Evolutionary conservation across 1,139 yeast species (phyloP).

Genomic region (Geotrichum aggregatum): DNA sequence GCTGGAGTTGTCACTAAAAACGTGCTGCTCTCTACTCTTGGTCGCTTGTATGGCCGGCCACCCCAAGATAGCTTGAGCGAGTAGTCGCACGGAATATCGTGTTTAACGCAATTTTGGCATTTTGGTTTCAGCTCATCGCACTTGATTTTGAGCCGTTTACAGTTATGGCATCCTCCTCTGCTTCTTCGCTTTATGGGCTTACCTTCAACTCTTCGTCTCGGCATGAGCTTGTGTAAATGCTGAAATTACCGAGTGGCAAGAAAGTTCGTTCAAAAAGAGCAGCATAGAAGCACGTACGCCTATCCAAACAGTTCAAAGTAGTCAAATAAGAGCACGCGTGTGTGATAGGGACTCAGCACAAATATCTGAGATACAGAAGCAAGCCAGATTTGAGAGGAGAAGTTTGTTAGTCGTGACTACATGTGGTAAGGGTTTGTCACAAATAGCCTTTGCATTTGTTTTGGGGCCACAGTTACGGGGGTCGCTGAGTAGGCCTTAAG

Average conservation of each 20-base stretch:
- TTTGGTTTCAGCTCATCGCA: constrained; percentile 70
- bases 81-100: constrained; percentile 58
- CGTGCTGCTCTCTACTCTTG: constrained; percentile 26
- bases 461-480: no score
- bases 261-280: background rate
- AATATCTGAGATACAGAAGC: no score
- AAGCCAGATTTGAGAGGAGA: no score
- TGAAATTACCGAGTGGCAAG: background rate
- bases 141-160: constrained; percentile 33
- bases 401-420: no score
- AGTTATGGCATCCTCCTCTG: constrained; percentile 36
- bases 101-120: constrained; percentile 56
- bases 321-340: no score
- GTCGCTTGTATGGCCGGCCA: constrained; percentile 58
- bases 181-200: constrained; percentile 31
- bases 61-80: constrained; percentile 70
- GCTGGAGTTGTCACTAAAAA: constrained; percentile 1
- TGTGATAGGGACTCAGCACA: no score
- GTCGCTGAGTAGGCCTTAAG: no score
- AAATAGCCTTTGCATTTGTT: no score
- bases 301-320: no score
- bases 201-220: constrained; percentile 20
- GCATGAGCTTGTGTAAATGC: constrained; percentile 6
- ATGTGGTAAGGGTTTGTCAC: no score
- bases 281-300: no score